A percentile compares a stretch with the other conserved stretches of the same genome.
phyloP scores from a whole-genome alignment of 2,329 filamentous ascomycete genomes.

The Cercospora citrullina region DNA sequence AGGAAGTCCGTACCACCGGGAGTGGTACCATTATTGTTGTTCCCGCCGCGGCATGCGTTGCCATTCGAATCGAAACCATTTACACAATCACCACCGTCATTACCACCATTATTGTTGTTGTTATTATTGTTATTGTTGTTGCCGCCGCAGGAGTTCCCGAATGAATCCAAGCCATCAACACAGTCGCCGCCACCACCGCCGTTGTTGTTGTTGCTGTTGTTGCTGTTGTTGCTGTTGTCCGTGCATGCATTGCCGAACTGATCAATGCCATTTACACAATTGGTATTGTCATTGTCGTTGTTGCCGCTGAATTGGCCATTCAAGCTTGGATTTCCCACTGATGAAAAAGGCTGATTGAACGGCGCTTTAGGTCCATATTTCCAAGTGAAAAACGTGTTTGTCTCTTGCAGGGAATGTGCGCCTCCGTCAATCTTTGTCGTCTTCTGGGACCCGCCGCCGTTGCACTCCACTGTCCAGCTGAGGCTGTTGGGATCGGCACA shows the following conservation, averaged over 20 bases:
- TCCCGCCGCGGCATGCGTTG: neutral
- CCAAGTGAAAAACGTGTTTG: neutral
- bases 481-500: conserved; percentile 7
- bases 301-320: neutral
- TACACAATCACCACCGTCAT: neutral
- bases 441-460: conserved; percentile 6
- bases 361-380: neutral
- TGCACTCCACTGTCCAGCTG: neutral
- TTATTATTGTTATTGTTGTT: neutral
- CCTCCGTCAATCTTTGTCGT: neutral
- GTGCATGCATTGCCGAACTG: neutral
- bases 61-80: neutral
- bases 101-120: neutral
- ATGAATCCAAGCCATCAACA: neutral
- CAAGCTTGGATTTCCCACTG: neutral
- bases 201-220: neutral
- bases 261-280: neutral
- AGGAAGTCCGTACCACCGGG: too few species aligned
- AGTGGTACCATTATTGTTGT: neutral
- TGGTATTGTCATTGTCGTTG: neutral
- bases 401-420: neutral
- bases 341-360: neutral
- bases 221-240: neutral
- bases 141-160: neutral
- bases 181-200: neutral